Evolutionary conservation across 495 filamentous ascomycete genomes (phyloP).

Genomic region (Penicillium antarcticum): DNA sequence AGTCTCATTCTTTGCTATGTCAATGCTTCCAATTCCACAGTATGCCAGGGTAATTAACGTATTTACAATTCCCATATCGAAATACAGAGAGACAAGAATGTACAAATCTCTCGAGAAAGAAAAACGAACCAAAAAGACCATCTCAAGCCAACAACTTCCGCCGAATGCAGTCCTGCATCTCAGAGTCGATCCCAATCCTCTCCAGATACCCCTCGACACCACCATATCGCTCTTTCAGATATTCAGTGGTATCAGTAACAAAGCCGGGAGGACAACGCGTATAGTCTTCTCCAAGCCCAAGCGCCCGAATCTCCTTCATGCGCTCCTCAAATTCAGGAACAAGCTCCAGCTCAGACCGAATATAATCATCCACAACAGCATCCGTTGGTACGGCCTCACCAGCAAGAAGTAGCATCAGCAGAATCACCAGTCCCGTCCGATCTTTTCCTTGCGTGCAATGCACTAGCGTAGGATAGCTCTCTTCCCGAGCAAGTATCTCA

Average conservation of each 20-base stretch:
- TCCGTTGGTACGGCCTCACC: constrained; percentile 49
- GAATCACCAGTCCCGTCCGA: constrained; percentile 70
- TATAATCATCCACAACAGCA: constrained; percentile 65
- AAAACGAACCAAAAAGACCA: constrained; percentile 5
- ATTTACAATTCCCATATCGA: constrained; percentile 13
- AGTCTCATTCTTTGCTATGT: neutral
- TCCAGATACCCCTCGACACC: constrained; percentile 60
- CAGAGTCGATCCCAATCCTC: constrained; percentile 50
- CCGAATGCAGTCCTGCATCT: constrained; percentile 34
- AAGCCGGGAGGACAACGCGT: constrained; percentile 57
- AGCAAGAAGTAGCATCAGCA: constrained; percentile 59
- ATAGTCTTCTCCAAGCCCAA: constrained; percentile 70
- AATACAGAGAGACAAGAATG: constrained; percentile 5
- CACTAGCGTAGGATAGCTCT: constrained; percentile 58
- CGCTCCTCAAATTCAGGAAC: constrained; percentile 57
- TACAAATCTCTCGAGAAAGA: neutral
- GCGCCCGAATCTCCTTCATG: constrained; percentile 61
- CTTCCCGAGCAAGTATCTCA: constrained; percentile 40
- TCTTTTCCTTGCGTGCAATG: constrained; percentile 93
- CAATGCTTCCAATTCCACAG: neutral
- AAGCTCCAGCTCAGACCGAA: constrained; percentile 59
- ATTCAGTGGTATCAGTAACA: constrained; percentile 42
- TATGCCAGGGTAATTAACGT: constrained; percentile 15
- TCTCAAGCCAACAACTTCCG: constrained; percentile 17
- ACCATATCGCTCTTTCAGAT: constrained; percentile 56